Base-by-base conservation (phyloP, 371 early-diverging fungal genomes). In the Mortierella sp. region DNA sequence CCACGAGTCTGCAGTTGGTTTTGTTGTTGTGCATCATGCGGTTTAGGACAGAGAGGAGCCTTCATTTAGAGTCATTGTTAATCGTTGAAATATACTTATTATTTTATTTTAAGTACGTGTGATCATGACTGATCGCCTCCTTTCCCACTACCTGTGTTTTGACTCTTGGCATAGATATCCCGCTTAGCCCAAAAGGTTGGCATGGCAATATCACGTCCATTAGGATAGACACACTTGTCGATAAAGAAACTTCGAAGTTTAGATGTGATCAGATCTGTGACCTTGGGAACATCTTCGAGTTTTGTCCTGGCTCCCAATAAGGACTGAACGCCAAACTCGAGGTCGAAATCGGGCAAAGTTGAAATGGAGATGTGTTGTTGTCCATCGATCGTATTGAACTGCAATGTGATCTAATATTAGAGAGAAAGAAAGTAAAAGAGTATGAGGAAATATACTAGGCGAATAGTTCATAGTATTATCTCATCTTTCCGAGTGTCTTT, bases 271-370 rank as follows among this genome's bases (percentile, higher is more conserved):
- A 98, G 79, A 44, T 92, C 90, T 1, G 95, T 92, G 48, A 98
- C 83, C 83, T 95, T 96, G 14, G 98, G 97, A 51, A 97, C 85
- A 74, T 96, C 96, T 77, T 96, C 96, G 29, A 97, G 88, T 76
- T 98, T 98, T 29, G 97, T 95, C 65, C 94, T 88, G 64, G 95
- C 94, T 0, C 98, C 98, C 52, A 98, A 87, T 21, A 97, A 80
- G 0, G 96, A 95, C 44, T 93, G 89, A 0, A 96, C 92, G 19
- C 92, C 90, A 61, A 97, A 91, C 30, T 96, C 95, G 15, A 98
- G 87, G 37, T 85, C 81, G 65, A 93, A 95, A 58, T 92, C 93
- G 0, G 93, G 92, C 25, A 89, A 66, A 9, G 89, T 83, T 25
- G 94, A 88, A 61, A 92, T 77, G 45, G 88, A 81, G 64, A 90